A percentile compares a stretch with the other conserved stretches of the same genome.
Evolutionary conservation across 345 rosid species (phyloP).

Genomic region (Carallia pectinifolia): DNA sequence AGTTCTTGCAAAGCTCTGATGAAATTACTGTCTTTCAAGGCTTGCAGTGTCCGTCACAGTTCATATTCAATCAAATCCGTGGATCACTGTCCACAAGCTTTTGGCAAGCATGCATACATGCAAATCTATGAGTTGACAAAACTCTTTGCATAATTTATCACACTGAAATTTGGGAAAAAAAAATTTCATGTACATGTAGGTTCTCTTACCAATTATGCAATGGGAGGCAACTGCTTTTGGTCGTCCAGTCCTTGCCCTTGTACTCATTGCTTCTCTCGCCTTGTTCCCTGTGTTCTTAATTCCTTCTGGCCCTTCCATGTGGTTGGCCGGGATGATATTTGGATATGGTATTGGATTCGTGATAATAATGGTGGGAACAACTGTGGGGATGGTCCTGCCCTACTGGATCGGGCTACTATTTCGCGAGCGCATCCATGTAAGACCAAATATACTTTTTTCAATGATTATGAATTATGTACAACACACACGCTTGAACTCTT

Average conservation of each 20-base stretch:
- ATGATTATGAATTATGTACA: background rate
- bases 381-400: slow-evolving; percentile 88
- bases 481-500: background rate
- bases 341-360: slow-evolving; percentile 93
- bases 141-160: background rate
- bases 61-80: background rate
- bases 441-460: slow-evolving; percentile 13
- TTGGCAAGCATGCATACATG: background rate
- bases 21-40: background rate
- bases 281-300: slow-evolving; percentile 85
- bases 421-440: slow-evolving; percentile 87
- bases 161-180: background rate
- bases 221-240: slow-evolving; percentile 99
- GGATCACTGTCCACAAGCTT: no score
- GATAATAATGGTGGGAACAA: slow-evolving; percentile 93
- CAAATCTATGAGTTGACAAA: background rate
- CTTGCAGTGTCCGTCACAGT: background rate
- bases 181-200: slow-evolving; percentile 34
- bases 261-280: slow-evolving; percentile 82
- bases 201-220: slow-evolving; percentile 73
- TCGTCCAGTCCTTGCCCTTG: slow-evolving; percentile 83
- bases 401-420: slow-evolving; percentile 72
- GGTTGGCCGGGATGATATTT: slow-evolving; percentile 98
- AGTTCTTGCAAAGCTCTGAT: background rate
- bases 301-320: slow-evolving; percentile 99